These are phyloP conservation scores for Phytopythium cucurbitacearum DNA, from an alignment of 352 stramenopile genomes.

Conservation along the genomic window DNA sequence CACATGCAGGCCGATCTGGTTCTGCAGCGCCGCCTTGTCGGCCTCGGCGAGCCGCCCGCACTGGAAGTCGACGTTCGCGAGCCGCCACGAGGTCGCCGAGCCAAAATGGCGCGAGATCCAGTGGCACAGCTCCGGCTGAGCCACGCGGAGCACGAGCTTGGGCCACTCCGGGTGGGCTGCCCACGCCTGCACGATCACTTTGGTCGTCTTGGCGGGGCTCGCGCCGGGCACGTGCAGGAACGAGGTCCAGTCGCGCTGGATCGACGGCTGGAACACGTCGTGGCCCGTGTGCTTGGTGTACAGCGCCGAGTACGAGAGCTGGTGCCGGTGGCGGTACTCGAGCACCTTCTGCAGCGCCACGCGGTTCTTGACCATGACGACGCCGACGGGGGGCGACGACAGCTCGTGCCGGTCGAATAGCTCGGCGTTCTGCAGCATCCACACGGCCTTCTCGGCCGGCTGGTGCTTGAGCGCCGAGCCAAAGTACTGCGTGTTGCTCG, in stretches of 20 bases:
- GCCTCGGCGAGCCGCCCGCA: slow-evolving; percentile 51
- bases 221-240: slow-evolving; percentile 68
- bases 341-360: slow-evolving; percentile 79
- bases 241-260: slow-evolving; percentile 65
- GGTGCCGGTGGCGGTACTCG: slow-evolving; percentile 71
- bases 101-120: slow-evolving; percentile 68
- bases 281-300: slow-evolving; percentile 83
- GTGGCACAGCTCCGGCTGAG: slow-evolving; percentile 52
- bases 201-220: slow-evolving; percentile 79
- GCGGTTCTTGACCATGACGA: slow-evolving; percentile 84
- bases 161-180: slow-evolving; percentile 71
- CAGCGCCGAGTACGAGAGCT: slow-evolving; percentile 72
- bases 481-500: slow-evolving; percentile 45
- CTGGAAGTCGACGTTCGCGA: slow-evolving; percentile 76
- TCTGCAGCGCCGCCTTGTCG: slow-evolving; percentile 64
- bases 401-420: slow-evolving; percentile 83
- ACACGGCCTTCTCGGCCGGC: slow-evolving; percentile 68
- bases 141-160: slow-evolving; percentile 61
- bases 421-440: slow-evolving; percentile 86
- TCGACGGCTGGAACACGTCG: slow-evolving; percentile 50
- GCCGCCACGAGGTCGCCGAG: slow-evolving; percentile 25
- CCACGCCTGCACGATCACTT: slow-evolving; percentile 67
- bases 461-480: slow-evolving; percentile 18
- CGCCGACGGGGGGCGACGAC: slow-evolving; percentile 54
- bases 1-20: slow-evolving; percentile 70